phyloP scores from a whole-genome alignment of 305 asterid genomes.

The Fraxinus paxiana region DNA sequence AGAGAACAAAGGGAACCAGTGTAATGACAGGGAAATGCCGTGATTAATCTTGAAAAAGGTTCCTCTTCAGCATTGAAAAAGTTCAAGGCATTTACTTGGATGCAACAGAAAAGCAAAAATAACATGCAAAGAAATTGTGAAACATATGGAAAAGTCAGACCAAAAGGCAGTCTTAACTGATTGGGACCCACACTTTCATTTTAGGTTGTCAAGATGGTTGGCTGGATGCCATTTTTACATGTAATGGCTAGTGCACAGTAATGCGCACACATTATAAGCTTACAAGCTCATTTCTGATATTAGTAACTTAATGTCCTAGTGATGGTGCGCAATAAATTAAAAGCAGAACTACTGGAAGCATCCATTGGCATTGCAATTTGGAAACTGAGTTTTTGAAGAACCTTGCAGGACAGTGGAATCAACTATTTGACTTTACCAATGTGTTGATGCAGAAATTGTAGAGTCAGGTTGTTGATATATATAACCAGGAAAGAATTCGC shows the following conservation, averaged over 20 bases:
- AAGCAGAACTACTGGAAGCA: neutral
- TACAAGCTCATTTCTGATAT: neutral
- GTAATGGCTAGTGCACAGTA: neutral
- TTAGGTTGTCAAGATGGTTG: neutral
- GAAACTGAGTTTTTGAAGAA: neutral
- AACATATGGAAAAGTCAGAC: neutral
- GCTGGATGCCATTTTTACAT: neutral
- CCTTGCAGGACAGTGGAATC: neutral
- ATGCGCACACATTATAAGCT: neutral
- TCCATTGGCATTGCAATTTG: neutral
- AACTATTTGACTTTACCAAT: neutral
- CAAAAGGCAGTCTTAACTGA: neutral
- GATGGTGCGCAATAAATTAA: neutral
- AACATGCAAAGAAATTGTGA: neutral
- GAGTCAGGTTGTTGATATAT: neutral
- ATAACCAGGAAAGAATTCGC: neutral
- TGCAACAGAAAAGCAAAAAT: neutral
- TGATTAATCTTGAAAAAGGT: neutral
- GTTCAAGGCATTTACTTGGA: neutral
- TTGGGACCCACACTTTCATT: neutral
- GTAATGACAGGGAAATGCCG: neutral
- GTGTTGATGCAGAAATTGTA: neutral
- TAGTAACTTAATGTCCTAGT: neutral
- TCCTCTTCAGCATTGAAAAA: neutral
- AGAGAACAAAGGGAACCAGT: neutral